phyloP scores from a whole-genome alignment of 768 basidiomycete species.

The Termitomyces sp. region DNA sequence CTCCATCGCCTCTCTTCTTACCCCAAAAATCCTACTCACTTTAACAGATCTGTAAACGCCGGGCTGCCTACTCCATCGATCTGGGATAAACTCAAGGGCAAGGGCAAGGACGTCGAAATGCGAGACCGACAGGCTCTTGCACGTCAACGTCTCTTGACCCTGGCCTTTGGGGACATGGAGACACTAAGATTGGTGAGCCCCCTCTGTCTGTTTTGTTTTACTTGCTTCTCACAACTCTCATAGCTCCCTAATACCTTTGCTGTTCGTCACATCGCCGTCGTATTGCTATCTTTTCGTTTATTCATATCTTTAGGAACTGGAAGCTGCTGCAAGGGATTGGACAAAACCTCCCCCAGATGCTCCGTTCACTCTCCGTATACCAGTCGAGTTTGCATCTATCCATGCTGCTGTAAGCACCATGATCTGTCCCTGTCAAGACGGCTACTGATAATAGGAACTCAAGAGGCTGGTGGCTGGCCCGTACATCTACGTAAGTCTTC shows the following conservation, averaged over 20 bases:
- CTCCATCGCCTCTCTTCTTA: slow-evolving; percentile 21
- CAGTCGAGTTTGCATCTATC: slow-evolving; percentile 82
- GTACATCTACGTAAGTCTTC: slow-evolving; percentile 67
- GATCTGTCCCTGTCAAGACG: neutral
- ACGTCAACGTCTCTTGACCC: slow-evolving; percentile 72
- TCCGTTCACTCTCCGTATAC: slow-evolving; percentile 69
- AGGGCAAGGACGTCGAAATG: slow-evolving; percentile 61
- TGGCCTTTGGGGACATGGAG: slow-evolving; percentile 82
- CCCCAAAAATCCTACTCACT: slow-evolving; percentile 19
- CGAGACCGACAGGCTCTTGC: slow-evolving; percentile 65
- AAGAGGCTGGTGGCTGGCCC: slow-evolving; percentile 78
- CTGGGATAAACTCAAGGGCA: slow-evolving; percentile 69
- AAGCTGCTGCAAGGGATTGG: slow-evolving; percentile 78
- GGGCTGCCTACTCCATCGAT: slow-evolving; percentile 49
- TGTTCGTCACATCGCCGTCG: slow-evolving; percentile 35
- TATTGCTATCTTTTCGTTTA: neutral
- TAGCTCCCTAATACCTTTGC: slow-evolving; percentile 66
- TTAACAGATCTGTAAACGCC: slow-evolving; percentile 57
- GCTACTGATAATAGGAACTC: neutral
- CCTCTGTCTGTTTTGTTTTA: slow-evolving; percentile 1
- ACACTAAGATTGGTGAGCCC: slow-evolving; percentile 64
- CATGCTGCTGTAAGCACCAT: slow-evolving; percentile 65
- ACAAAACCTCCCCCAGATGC: slow-evolving; percentile 80
- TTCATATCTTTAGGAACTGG: slow-evolving; percentile 56
- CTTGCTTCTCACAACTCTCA: slow-evolving; percentile 6